Evolutionary conservation across 768 basidiomycete genomes (phyloP), one percentile per base, ranked within the genome.

Genomic region (Lentinula aciculospora): DNA sequence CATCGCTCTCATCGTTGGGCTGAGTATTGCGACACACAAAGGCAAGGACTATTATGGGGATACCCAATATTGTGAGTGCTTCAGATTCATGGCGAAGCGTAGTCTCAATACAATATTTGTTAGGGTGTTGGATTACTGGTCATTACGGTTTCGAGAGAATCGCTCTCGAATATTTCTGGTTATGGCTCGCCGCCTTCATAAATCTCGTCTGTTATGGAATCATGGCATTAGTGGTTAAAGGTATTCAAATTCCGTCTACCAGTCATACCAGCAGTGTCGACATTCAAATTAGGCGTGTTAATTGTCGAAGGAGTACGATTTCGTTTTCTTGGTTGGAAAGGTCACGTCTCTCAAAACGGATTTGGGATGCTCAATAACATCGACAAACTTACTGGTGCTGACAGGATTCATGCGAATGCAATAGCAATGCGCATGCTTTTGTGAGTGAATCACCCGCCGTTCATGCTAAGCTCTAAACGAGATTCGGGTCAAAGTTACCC

Each of bases 101-200:
- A 25, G 45, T 12, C 5, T 10, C 17, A 19, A 39, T 28, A 47
- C 15, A 25, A 31, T 13, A 31, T 40, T 17, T 21, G 3, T 6
- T 58, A 77, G 76, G 77, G 77, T 78, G 77, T 58, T 78, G 77
- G 78, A 79, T 79, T 34, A 67, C 63, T 7, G 29, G 53, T 8
- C 58, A 62, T 9, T 78, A 67, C 54, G 53, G 37, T 8, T 61
- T 60, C 13, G 64, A 78, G 56, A 68, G 72, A 25, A 76, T 76
- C 8, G 74, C 65, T 19, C 64, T 76, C 28, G 77, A 78, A 56
- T 79, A 75, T 55, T 29, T 72, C 25, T 78, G 77, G 73, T 61
- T 79, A 60, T 79, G 77, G 77, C 60, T 74, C 29, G 67, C 77
- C 9, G 71, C 71, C 2, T 64, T 72, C 32, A 57, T 68, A 19